Evolutionary conservation across 805 yeast genomes (phyloP).

Genomic region (Metschnikowia borealis): DNA sequence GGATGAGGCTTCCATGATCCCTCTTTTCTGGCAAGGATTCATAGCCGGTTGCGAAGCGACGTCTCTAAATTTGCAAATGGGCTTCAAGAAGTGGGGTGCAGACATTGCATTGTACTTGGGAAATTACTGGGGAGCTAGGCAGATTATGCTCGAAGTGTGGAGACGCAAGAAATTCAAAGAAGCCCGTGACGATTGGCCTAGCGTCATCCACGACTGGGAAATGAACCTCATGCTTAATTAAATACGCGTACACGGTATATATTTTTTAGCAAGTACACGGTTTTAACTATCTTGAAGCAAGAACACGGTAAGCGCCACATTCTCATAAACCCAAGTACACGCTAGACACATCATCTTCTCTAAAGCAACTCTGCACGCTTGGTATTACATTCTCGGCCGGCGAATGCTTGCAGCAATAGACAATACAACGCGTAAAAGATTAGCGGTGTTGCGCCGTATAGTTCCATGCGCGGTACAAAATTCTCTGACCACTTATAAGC

Average conservation of each 20-base stretch:
- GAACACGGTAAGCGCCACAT: too few species aligned
- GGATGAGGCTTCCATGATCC: slow-evolving; percentile 59
- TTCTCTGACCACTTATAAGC: background rate
- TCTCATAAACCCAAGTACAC: too few species aligned
- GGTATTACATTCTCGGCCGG: too few species aligned
- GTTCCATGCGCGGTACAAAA: background rate
- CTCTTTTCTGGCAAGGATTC: slow-evolving; percentile 86
- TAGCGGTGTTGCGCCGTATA: background rate
- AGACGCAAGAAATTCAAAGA: slow-evolving; percentile 60
- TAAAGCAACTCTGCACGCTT: too few species aligned
- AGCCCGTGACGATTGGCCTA: slow-evolving; percentile 66
- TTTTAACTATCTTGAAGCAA: too few species aligned
- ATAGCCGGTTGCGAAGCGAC: slow-evolving; percentile 81
- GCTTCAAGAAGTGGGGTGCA: slow-evolving; percentile 73
- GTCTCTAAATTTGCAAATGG: slow-evolving; percentile 52
- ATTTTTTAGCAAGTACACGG: too few species aligned
- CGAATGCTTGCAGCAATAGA: background rate
- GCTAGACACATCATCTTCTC: too few species aligned
- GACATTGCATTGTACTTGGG: slow-evolving; percentile 55
- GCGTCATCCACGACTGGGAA: slow-evolving; percentile 79
- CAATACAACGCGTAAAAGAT: background rate
- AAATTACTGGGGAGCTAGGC: slow-evolving; percentile 82
- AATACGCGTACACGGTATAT: background rate
- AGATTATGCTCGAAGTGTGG: slow-evolving; percentile 85
- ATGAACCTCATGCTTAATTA: slow-evolving; percentile 72